Evolutionary conservation across 2,329 filamentous ascomycete genomes (phyloP).

Genomic region (Neofusicoccum ribis): DNA sequence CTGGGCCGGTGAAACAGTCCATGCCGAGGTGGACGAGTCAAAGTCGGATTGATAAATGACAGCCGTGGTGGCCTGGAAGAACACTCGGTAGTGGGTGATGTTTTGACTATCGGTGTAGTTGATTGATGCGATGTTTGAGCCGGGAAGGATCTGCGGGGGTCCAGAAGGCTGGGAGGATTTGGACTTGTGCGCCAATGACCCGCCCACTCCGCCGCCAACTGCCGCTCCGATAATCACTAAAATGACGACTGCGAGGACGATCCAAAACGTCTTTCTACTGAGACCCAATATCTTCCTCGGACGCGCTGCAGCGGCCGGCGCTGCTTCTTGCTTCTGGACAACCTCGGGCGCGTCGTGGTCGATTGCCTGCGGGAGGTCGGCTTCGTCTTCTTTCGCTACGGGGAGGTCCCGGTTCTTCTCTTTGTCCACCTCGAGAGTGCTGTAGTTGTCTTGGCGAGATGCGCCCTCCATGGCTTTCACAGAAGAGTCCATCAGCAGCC

Average conservation of each 20-base stretch:
- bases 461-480: neutral
- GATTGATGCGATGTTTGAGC: neutral
- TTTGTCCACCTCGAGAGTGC: neutral
- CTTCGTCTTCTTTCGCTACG: neutral
- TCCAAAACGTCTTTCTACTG: neutral
- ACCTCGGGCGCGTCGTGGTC: neutral
- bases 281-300: neutral
- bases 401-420: neutral
- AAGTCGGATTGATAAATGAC: neutral
- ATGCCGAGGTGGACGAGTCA: neutral
- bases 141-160: neutral
- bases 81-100: neutral
- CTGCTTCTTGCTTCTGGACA: neutral
- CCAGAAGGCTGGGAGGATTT: neutral
- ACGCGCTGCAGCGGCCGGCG: neutral
- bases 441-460: neutral
- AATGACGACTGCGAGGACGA: neutral
- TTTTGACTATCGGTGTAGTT: neutral
- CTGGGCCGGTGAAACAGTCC: neutral
- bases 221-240: neutral
- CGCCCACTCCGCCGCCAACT: conserved; percentile 1
- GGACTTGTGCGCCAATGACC: neutral
- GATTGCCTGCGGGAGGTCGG: neutral
- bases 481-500: neutral
- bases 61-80: neutral